Base-by-base conservation (phyloP, 2,329 filamentous ascomycete species). In the Lecanicillium sp. region DNA sequence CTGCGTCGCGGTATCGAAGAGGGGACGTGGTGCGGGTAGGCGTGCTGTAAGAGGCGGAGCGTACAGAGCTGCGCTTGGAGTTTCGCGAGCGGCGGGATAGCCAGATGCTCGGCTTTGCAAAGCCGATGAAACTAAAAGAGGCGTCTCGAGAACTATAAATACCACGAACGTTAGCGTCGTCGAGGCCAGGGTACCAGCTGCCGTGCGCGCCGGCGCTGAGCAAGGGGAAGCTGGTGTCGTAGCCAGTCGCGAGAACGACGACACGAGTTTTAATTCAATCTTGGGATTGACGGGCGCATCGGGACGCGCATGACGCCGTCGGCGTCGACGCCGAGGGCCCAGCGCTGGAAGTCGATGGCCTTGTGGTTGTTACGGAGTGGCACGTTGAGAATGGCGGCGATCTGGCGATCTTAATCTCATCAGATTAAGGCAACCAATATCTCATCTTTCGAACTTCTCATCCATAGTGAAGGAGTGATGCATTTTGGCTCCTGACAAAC, bases 81-180 rank as follows among this genome's bases (percentile, higher is more conserved):
- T 52, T 76, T 72, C 2, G 71, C 62, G 2, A 75, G 63, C 1
- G 73, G 71, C 8, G 73, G 71, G 20, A 76, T 75, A 3, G 72
- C 71, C 68, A 68, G 29, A 72, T 63, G 10, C 66, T 60, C 3
- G 71, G 73, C 0, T 72, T 64, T 5, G 74, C 61, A 48, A 74
- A 75, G 9, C 73, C 72, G 41, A 75, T 70, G 52, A 70, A 75
- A 3, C 63, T 70, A 0, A 74, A 53, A 0, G 62, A 62, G 1
- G 68, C 59, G 27, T 71, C 64, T 3, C 58, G 59, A 3, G 56
- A 46, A 21, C 61, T 64, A 58, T 80, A 81, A 39, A 83, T 67
- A 15, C 72, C 67, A n/a, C 77, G 72, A 12, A 80, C 71, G 51
- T 73, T 70, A 15, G 69, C 62, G 39, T 79, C 70, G 40, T 70